phyloP scores from a whole-genome alignment of 192 early-diverging fungal species.

The Coemansia sp. region DNA sequence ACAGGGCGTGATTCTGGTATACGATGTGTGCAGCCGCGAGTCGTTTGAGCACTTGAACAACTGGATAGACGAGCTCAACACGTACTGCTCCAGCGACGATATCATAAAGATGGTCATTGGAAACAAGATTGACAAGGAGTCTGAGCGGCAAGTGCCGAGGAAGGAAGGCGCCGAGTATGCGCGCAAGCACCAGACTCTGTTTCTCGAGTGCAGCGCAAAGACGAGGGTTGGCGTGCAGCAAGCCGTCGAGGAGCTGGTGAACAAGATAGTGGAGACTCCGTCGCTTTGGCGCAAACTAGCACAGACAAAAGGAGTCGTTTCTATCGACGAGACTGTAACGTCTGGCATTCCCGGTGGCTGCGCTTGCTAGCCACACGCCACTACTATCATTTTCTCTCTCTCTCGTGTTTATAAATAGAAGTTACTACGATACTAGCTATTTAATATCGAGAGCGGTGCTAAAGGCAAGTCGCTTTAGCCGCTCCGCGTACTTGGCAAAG shows the following conservation, averaged over 20 bases:
- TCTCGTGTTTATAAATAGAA: slow-evolving; percentile 3
- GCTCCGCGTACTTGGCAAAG: background rate
- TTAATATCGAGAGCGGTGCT: background rate
- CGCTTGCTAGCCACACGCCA: slow-evolving; percentile 27
- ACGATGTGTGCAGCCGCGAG: slow-evolving; percentile 96
- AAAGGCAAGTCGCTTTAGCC: background rate
- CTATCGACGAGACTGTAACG: slow-evolving; percentile 45
- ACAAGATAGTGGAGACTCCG: slow-evolving; percentile 79
- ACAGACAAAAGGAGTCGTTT: slow-evolving; percentile 30
- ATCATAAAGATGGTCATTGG: slow-evolving; percentile 98
- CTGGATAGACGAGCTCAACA: slow-evolving; percentile 97
- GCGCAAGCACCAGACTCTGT: slow-evolving; percentile 85
- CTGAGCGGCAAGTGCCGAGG: slow-evolving; percentile 65
- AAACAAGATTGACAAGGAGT: slow-evolving; percentile 97
- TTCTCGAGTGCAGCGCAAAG: slow-evolving; percentile 97
- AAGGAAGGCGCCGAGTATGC: slow-evolving; percentile 95
- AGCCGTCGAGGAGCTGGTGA: slow-evolving; percentile 93
- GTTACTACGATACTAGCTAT: too few relatives aligned
- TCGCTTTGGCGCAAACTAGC: slow-evolving; percentile 64
- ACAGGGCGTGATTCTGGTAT: slow-evolving; percentile 98
- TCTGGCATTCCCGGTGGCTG: slow-evolving; percentile 41
- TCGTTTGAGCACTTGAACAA: slow-evolving; percentile 90
- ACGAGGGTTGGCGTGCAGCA: slow-evolving; percentile 90
- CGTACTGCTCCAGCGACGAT: slow-evolving; percentile 83
- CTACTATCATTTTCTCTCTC: background rate